A percentile compares a stretch with the other conserved stretches of the same genome.
These are phyloP conservation scores for Globisporangium mamillatum DNA, from an alignment of 352 stramenopile species.

Conservation along the genomic window DNA sequence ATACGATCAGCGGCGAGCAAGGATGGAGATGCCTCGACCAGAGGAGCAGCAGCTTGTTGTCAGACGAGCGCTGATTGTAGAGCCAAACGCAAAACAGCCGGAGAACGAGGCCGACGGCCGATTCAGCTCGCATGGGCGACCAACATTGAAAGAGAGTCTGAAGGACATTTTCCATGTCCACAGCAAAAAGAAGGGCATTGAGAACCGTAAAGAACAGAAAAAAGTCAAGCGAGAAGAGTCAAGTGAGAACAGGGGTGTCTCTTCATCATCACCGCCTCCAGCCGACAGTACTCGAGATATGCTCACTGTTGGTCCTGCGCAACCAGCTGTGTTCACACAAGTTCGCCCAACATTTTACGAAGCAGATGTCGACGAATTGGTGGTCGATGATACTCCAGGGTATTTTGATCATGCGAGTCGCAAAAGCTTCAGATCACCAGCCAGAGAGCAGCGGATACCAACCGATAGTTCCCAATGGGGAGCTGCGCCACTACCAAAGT, in stretches of 20 bases:
- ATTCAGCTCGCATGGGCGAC: slow-evolving; percentile 7
- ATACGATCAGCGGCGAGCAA: not conserved
- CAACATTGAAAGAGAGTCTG: slow-evolving; percentile 31
- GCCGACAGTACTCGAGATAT: not conserved
- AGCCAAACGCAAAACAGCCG: not conserved
- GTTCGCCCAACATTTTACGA: slow-evolving; percentile 38
- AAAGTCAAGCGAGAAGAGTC: slow-evolving; percentile 22
- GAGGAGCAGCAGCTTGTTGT: not conserved
- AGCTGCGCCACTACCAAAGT: slow-evolving; percentile 2
- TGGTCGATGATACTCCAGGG: slow-evolving; percentile 57
- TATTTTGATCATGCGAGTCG: slow-evolving; percentile 42
- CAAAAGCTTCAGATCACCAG: slow-evolving; percentile 17
- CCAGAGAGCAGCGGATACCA: slow-evolving; percentile 20
- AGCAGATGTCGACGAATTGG: slow-evolving; percentile 43
- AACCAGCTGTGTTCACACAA: not conserved
- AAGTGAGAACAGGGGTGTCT: not conserved
- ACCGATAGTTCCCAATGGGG: slow-evolving; percentile 24
- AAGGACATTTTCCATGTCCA: slow-evolving; percentile 35
- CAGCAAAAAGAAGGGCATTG: slow-evolving; percentile 4
- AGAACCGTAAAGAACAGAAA: slow-evolving; percentile 10
- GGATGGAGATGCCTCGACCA: slow-evolving; percentile 18
- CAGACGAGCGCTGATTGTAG: not conserved
- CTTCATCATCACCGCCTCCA: not conserved
- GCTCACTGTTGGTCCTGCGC: not conserved
- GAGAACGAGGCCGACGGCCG: not conserved